Evolutionary conservation across 2,329 filamentous ascomycete genomes (phyloP).

Genomic region (Elsinoe fawcettii): DNA sequence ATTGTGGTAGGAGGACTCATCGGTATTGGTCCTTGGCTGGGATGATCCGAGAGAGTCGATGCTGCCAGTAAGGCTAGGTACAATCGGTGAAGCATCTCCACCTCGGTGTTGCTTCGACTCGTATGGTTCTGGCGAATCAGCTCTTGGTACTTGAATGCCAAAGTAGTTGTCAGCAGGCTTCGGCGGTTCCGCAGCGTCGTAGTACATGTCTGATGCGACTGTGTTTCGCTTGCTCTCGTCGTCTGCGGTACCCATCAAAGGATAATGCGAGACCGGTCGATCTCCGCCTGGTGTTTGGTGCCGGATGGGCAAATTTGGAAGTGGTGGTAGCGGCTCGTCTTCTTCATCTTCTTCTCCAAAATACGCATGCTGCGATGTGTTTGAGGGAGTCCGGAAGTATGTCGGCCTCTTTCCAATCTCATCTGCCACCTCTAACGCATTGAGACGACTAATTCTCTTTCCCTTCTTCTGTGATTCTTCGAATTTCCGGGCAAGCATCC

Average conservation of each 20-base stretch:
- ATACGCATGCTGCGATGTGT: slow-evolving; percentile 42
- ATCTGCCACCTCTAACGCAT: slow-evolving; percentile 73
- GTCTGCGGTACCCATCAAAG: slow-evolving; percentile 23
- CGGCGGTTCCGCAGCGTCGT: not conserved
- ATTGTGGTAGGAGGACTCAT: slow-evolving; percentile 29
- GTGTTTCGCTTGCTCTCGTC: slow-evolving; percentile 10
- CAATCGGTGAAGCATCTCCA: slow-evolving; percentile 37
- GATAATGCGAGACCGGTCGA: slow-evolving; percentile 30
- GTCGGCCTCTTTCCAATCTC: slow-evolving; percentile 70
- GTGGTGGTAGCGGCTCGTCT: slow-evolving; percentile 27
- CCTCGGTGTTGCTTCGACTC: slow-evolving; percentile 35
- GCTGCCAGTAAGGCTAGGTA: slow-evolving; percentile 30
- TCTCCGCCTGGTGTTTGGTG: slow-evolving; percentile 25
- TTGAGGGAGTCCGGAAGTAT: slow-evolving; percentile 69
- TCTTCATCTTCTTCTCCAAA: slow-evolving; percentile 30
- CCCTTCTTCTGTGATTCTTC: slow-evolving; percentile 66
- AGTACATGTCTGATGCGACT: slow-evolving; percentile 4
- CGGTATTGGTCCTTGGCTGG: slow-evolving; percentile 35
- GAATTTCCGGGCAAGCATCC: slow-evolving; percentile 77
- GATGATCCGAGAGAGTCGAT: slow-evolving; percentile 32
- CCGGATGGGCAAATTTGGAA: slow-evolving; percentile 9
- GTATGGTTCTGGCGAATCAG: slow-evolving; percentile 38
- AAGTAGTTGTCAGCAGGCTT: slow-evolving; percentile 32
- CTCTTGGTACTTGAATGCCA: slow-evolving; percentile 34
- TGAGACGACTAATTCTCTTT: slow-evolving; percentile 74